phyloP scores from a whole-genome alignment of 2,329 filamentous ascomycete species.

The Aspergillus udagawae region DNA sequence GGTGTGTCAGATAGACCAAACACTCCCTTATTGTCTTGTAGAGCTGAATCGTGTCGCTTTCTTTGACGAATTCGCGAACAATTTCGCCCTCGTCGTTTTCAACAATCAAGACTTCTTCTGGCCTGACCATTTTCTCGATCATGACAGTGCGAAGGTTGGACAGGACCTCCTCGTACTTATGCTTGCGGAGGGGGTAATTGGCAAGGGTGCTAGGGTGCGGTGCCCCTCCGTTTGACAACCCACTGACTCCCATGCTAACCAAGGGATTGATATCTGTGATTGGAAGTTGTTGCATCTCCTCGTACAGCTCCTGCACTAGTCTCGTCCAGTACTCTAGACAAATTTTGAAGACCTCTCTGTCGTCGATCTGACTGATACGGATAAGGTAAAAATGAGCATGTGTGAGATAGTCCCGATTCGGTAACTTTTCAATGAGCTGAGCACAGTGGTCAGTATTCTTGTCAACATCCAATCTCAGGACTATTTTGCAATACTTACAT shows the following conservation, averaged over 20 bases:
- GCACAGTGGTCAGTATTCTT: slow-evolving; percentile 12
- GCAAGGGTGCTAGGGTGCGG: slow-evolving; percentile 79
- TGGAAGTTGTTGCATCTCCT: slow-evolving; percentile 96
- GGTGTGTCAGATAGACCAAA: slow-evolving; percentile 91
- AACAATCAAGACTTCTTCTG: slow-evolving; percentile 97
- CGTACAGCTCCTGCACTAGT: slow-evolving; percentile 93
- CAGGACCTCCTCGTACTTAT: slow-evolving; percentile 93
- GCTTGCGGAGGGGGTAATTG: slow-evolving; percentile 91
- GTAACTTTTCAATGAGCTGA: slow-evolving; percentile 88
- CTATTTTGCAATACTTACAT: slow-evolving; percentile 48
- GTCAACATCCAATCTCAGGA: neutral
- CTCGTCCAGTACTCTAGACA: slow-evolving; percentile 99
- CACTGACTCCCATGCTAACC: slow-evolving; percentile 68
- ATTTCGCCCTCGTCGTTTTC: slow-evolving; percentile 99
- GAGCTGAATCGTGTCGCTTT: slow-evolving; percentile 96
- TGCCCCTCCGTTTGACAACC: slow-evolving; percentile 73
- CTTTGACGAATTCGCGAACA: slow-evolving; percentile 97
- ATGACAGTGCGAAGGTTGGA: slow-evolving; percentile 94
- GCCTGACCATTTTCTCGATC: slow-evolving; percentile 99
- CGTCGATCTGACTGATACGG: slow-evolving; percentile 96
- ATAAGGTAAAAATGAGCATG: slow-evolving; percentile 98
- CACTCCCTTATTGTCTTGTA: slow-evolving; percentile 99
- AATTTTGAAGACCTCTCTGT: slow-evolving; percentile 99
- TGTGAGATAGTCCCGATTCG: slow-evolving; percentile 89
- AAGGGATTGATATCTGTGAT: slow-evolving; percentile 91